These are phyloP conservation scores for Trichaptum fuscoviolaceum DNA, from an alignment of 768 basidiomycete genomes.

Conservation along the genomic window DNA sequence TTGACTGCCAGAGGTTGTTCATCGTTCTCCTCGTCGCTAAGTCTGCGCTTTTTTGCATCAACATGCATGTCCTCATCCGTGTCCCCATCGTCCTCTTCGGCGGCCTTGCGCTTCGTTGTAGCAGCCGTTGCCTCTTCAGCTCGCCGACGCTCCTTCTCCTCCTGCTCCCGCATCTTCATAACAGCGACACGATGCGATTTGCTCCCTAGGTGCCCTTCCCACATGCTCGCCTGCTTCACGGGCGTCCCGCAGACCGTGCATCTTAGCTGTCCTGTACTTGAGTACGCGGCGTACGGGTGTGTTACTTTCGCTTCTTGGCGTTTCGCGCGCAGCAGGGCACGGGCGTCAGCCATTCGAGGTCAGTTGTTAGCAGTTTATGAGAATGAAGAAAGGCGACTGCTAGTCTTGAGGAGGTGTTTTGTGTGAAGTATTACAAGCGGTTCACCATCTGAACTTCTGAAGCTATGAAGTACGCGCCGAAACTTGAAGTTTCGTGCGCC, in stretches of 20 bases:
- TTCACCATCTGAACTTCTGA: too few relatives aligned
- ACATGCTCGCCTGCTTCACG: constrained; percentile 77
- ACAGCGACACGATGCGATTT: constrained; percentile 53
- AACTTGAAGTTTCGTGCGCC: too few relatives aligned
- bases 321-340: constrained; percentile 79
- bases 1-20: constrained; percentile 3
- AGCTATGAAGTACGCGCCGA: too few relatives aligned
- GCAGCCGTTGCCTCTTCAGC: constrained; percentile 16
- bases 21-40: constrained; percentile 11
- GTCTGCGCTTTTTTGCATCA: constrained; percentile 27
- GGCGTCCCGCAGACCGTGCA: constrained; percentile 57
- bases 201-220: constrained; percentile 83
- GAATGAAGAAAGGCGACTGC: too few relatives aligned
- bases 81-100: constrained; percentile 33
- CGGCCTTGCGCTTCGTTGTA: constrained; percentile 28
- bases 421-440: too few relatives aligned
- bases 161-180: constrained; percentile 58
- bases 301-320: constrained; percentile 66
- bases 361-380: background rate
- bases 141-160: constrained; percentile 24
- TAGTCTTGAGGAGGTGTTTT: too few relatives aligned
- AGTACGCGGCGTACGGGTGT: constrained; percentile 73
- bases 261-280: constrained; percentile 56
- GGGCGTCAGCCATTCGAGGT: constrained; percentile 64
- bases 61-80: constrained; percentile 24